Evolutionary conservation across 192 early-diverging fungal species (phyloP).

Genomic region (Entomortierella chlamydospora): DNA sequence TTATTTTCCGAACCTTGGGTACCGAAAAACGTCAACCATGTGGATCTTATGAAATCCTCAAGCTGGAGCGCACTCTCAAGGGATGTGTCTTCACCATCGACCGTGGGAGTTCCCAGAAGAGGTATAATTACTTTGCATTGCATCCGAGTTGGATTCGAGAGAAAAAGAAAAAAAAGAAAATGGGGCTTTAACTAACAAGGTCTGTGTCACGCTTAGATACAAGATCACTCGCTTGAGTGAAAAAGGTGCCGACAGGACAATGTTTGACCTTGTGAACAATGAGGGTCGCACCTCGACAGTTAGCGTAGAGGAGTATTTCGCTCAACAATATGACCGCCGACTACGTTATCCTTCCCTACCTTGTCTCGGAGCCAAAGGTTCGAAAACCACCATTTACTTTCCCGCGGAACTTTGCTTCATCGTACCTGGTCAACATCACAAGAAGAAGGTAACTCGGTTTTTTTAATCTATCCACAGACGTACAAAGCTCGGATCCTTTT

Average conservation of each 20-base stretch:
- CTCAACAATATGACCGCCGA: constrained; percentile 66
- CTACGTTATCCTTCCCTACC: constrained; percentile 81
- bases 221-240: constrained; percentile 26
- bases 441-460: constrained; percentile 66
- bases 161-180: no score
- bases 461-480: background rate
- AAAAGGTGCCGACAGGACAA: constrained; percentile 65
- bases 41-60: background rate
- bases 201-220: no score
- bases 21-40: constrained; percentile 20
- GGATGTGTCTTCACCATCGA: constrained; percentile 60
- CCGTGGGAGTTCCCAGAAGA: constrained; percentile 51
- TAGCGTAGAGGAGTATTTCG: constrained; percentile 75
- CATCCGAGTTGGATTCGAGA: no score
- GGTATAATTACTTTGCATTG: no score
- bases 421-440: constrained; percentile 76
- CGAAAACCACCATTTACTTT: constrained; percentile 59
- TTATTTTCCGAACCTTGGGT: constrained; percentile 34
- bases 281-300: constrained; percentile 57
- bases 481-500: no score
- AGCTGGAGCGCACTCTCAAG: constrained; percentile 34
- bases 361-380: constrained; percentile 65
- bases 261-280: constrained; percentile 17
- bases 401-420: constrained; percentile 85
- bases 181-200: no score